Evolutionary conservation across 768 basidiomycete species (phyloP).

Genomic region (Hericium rajendrae): DNA sequence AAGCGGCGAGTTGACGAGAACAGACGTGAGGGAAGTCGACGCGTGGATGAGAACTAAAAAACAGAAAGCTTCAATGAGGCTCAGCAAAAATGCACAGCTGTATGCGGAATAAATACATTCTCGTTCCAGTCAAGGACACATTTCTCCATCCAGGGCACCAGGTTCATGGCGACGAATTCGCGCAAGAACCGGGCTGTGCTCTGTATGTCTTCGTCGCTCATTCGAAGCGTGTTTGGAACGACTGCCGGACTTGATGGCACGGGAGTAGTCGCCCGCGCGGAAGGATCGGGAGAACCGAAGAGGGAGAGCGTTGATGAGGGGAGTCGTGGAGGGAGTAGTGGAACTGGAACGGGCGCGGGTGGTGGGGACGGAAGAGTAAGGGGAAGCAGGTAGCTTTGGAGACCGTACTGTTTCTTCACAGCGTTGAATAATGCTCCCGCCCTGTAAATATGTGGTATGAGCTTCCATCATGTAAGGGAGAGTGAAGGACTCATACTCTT

Average conservation of each 20-base stretch:
- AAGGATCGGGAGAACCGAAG: slow-evolving; percentile 15
- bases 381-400: slow-evolving; percentile 64
- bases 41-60: slow-evolving; percentile 56
- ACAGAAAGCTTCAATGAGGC: neutral
- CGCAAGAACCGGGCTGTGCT: slow-evolving; percentile 69
- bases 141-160: slow-evolving; percentile 96
- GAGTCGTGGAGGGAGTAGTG: slow-evolving; percentile 55
- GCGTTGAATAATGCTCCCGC: slow-evolving; percentile 75
- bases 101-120: slow-evolving; percentile 32
- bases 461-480: neutral
- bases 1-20: slow-evolving; percentile 80
- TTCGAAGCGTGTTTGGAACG: slow-evolving; percentile 27
- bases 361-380: slow-evolving; percentile 52
- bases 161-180: slow-evolving; percentile 81
- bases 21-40: slow-evolving; percentile 73
- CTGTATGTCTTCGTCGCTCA: slow-evolving; percentile 68
- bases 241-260: slow-evolving; percentile 19
- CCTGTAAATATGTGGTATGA: slow-evolving; percentile 27
- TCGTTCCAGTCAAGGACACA: slow-evolving; percentile 94
- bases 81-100: too few species aligned
- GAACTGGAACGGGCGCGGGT: slow-evolving; percentile 59
- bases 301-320: slow-evolving; percentile 34
- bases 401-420: slow-evolving; percentile 78
- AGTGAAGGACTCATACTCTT: slow-evolving; percentile 50
- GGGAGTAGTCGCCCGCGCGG: slow-evolving; percentile 4